Percentiles rank a stretch among this genome's conserved stretches.
These are phyloP conservation scores for Calendula officinalis DNA, from an alignment of 129 eudicot genomes.

Conservation along the genomic window DNA sequence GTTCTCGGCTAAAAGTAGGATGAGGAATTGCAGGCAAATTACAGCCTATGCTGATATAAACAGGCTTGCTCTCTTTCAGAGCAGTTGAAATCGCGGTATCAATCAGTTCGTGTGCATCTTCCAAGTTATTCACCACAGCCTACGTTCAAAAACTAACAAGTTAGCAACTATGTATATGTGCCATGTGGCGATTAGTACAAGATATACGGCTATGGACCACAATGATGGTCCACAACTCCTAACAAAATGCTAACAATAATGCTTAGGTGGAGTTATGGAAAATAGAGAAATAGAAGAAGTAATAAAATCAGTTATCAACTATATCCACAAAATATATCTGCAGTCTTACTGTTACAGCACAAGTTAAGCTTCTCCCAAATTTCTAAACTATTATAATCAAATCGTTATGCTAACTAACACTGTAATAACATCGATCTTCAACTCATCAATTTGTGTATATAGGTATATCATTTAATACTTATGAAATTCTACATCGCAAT, in stretches of 20 bases:
- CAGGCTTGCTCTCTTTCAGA: slow-evolving; percentile 78
- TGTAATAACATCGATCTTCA: background rate
- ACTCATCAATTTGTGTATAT: background rate
- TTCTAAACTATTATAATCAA: background rate
- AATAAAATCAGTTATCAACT: background rate
- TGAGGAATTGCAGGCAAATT: slow-evolving; percentile 69
- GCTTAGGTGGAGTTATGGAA: too few species aligned
- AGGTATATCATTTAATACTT: background rate
- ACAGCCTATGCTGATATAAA: slow-evolving; percentile 68
- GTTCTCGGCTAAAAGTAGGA: slow-evolving; percentile 69
- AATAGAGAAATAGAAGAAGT: too few species aligned
- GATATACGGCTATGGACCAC: too few species aligned
- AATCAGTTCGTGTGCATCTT: slow-evolving; percentile 70
- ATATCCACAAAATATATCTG: background rate
- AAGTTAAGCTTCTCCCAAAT: slow-evolving; percentile 4
- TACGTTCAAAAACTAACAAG: slow-evolving; percentile 11
- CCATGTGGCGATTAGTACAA: too few species aligned
- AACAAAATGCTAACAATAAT: too few species aligned
- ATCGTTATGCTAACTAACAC: background rate
- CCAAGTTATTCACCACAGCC: slow-evolving; percentile 83
- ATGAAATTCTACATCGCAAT: too few species aligned
- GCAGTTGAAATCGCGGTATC: slow-evolving; percentile 82
- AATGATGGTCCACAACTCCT: too few species aligned
- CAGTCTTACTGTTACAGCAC: background rate
- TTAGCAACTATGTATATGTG: background rate